phyloP scores from a whole-genome alignment of 352 stramenopile species.

The Phytophthora rubi region DNA sequence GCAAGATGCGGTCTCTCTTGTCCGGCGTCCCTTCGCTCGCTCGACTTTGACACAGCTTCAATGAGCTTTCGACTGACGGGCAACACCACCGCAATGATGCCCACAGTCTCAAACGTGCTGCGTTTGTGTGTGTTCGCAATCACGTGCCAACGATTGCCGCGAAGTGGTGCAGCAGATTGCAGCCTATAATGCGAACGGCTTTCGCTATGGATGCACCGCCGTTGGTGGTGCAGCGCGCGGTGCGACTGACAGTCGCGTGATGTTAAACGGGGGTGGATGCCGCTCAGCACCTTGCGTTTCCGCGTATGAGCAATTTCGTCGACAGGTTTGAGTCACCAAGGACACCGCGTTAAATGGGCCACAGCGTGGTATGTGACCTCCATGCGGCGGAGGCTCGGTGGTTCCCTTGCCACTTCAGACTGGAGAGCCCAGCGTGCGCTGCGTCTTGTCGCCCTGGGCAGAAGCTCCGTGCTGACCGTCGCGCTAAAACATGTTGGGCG shows the following conservation, averaged over 20 bases:
- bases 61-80: neutral
- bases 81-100: neutral
- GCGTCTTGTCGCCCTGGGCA: neutral
- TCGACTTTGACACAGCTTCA: conserved; percentile 8
- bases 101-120: neutral
- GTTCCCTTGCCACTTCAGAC: neutral
- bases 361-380: neutral
- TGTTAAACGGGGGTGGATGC: conserved; percentile 11
- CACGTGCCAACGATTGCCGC: conserved; percentile 7
- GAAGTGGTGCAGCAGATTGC: neutral
- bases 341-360: neutral
- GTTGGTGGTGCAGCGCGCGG: conserved; percentile 3
- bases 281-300: conserved; percentile 25
- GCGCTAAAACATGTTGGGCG: neutral
- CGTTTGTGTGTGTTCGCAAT: conserved; percentile 8
- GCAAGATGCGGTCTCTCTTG: conserved; percentile 12
- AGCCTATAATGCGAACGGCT: neutral
- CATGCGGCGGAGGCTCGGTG: neutral
- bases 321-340: conserved; percentile 18
- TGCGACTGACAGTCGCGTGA: neutral
- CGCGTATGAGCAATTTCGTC: conserved; percentile 21
- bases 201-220: conserved; percentile 4
- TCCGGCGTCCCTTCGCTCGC: conserved; percentile 7
- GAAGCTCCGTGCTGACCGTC: neutral
- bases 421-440: neutral